Evolutionary conservation across 2,329 filamentous ascomycete genomes (phyloP).

Genomic region (Pseudofabraea citricarpa): DNA sequence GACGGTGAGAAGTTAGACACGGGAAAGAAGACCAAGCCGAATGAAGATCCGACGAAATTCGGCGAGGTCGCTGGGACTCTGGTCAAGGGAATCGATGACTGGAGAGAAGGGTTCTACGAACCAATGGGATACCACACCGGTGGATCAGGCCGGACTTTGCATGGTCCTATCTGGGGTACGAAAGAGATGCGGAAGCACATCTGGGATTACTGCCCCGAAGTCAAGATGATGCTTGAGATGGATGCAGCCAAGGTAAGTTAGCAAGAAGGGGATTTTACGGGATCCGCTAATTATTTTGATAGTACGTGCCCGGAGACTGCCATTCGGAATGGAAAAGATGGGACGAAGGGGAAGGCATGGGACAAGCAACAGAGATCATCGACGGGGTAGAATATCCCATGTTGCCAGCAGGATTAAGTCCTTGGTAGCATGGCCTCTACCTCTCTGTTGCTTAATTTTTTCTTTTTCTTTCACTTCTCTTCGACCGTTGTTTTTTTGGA

Average conservation of each 20-base stretch:
- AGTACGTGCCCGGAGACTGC: slow-evolving; percentile 45
- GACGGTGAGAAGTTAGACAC: slow-evolving; percentile 25
- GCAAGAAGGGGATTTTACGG: too few relatives aligned
- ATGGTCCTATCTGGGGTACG: slow-evolving; percentile 43
- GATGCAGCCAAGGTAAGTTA: too few relatives aligned
- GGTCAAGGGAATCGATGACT: slow-evolving; percentile 41
- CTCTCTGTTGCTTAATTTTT: too few relatives aligned
- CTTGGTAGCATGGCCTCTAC: slow-evolving; percentile 23
- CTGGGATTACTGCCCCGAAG: slow-evolving; percentile 53
- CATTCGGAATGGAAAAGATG: slow-evolving; percentile 41
- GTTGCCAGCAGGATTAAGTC: slow-evolving; percentile 21
- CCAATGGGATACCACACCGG: slow-evolving; percentile 57
- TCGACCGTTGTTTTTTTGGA: too few relatives aligned
- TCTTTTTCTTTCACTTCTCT: too few relatives aligned
- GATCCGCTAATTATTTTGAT: too few relatives aligned
- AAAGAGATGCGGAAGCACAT: slow-evolving; percentile 43
- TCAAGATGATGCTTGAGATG: slow-evolving; percentile 54
- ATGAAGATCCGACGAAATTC: slow-evolving; percentile 14
- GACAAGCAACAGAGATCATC: slow-evolving; percentile 19
- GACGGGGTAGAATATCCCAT: slow-evolving; percentile 27
- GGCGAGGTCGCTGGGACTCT: slow-evolving; percentile 14
- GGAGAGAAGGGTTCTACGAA: slow-evolving; percentile 47
- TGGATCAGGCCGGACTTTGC: slow-evolving; percentile 40
- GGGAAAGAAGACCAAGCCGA: slow-evolving; percentile 11
- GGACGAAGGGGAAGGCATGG: slow-evolving; percentile 14